A percentile compares a stretch with the other conserved stretches of the same genome.
Conservation (phyloP, 1,284 basidiomycete genomes). For the Vanrija sp. region DNA sequence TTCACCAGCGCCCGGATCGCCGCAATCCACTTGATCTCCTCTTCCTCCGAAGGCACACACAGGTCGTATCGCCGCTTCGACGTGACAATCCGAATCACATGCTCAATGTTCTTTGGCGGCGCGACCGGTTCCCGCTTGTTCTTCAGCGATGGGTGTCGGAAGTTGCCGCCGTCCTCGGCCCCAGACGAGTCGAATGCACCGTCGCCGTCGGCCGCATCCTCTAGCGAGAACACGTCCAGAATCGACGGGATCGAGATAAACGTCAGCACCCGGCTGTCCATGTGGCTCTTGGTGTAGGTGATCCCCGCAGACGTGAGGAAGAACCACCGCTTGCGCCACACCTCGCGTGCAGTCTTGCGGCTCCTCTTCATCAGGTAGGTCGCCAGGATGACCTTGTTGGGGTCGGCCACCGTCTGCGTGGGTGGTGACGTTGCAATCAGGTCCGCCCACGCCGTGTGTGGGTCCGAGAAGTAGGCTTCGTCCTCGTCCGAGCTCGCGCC, state of each 20-base stretch:
- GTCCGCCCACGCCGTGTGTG: constrained; percentile 17
- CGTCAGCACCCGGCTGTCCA: constrained; percentile 83
- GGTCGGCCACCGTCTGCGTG: constrained; percentile 47
- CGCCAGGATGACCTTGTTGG: constrained; percentile 71
- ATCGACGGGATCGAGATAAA: constrained; percentile 80
- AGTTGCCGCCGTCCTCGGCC: not conserved
- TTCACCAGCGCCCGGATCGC: constrained; percentile 82
- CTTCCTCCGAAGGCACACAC: constrained; percentile 93
- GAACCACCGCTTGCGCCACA: constrained; percentile 95
- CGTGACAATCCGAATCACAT: constrained; percentile 94
- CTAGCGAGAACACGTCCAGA: constrained; percentile 78
- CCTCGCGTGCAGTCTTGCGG: constrained; percentile 83
- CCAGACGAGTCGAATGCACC: constrained; percentile 6
- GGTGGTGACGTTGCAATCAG: not conserved
- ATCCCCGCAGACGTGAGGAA: constrained; percentile 74
- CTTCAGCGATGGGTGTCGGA: constrained; percentile 2
- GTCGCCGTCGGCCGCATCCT: constrained; percentile 19
- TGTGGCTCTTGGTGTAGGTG: constrained; percentile 79
- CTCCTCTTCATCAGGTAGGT: constrained; percentile 87
- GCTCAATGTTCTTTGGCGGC: constrained; percentile 33
- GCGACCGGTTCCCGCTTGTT: not conserved
- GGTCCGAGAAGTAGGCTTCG: constrained; percentile 32
- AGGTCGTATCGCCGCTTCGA: constrained; percentile 84
- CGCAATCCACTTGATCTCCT: constrained; percentile 97
- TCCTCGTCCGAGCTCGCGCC: constrained; percentile 30